Percentiles rank a stretch among this genome's conserved stretches.
Evolutionary conservation across 176 grass and related monocot species (phyloP).

Genomic region (Paspalum notatum): DNA sequence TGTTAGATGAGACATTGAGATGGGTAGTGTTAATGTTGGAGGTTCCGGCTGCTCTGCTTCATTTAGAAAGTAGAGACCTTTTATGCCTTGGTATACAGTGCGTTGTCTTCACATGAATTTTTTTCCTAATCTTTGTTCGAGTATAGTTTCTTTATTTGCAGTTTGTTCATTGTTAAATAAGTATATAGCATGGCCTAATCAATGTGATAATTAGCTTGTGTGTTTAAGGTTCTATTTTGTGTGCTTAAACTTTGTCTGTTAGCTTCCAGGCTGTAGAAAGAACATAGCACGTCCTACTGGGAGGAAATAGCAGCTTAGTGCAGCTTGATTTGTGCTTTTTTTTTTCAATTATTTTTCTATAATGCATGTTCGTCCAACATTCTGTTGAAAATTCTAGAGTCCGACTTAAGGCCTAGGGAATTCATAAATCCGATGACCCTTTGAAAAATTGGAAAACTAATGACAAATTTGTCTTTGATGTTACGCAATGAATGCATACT

Average conservation of each 20-base stretch:
- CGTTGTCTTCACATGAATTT: not conserved
- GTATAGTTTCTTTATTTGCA: not conserved
- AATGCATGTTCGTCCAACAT: not conserved
- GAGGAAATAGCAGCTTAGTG: not conserved
- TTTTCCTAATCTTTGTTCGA: not conserved
- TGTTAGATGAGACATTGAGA: slow-evolving; percentile 10
- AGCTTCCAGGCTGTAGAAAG: not conserved
- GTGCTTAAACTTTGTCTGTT: not conserved
- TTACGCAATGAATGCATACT: slow-evolving; percentile 4
- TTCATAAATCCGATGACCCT: not conserved
- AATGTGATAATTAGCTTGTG: not conserved
- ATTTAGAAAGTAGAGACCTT: not conserved
- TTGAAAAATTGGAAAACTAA: not conserved
- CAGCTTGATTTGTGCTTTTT: not conserved
- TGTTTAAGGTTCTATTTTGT: not conserved
- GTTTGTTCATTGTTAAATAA: slow-evolving; percentile 1
- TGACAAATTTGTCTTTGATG: not conserved
- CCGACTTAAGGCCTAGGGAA: not conserved
- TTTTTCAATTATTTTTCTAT: not conserved
- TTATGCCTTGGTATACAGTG: not conserved
- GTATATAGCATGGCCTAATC: not conserved
- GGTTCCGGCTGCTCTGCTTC: not conserved
- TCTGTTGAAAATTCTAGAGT: not conserved
- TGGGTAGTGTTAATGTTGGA: not conserved
- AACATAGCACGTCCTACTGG: not conserved